Percentiles rank a stretch among this genome's conserved stretches.
These are phyloP conservation scores for Asterochloris erici DNA, from an alignment of 139 green algal genomes.

Conservation along the genomic window DNA sequence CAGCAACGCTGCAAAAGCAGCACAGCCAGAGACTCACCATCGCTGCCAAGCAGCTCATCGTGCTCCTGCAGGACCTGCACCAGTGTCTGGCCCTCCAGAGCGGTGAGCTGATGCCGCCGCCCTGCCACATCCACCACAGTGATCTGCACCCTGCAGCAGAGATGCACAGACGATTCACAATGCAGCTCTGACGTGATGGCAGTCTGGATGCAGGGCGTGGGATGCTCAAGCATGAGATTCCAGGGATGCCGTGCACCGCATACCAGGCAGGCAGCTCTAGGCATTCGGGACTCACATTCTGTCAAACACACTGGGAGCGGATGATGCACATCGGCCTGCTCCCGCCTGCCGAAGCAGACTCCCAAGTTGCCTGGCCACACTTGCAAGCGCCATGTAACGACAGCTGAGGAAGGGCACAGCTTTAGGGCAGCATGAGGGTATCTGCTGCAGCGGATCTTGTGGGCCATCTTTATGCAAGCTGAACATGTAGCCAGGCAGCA, in stretches of 20 bases:
- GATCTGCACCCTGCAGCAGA: slow-evolving; percentile 9
- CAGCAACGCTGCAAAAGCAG: neutral
- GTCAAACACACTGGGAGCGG: slow-evolving; percentile 5
- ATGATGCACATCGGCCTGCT: neutral
- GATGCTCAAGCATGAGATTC: neutral
- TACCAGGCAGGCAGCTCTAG: neutral
- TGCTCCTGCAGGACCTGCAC: slow-evolving; percentile 13
- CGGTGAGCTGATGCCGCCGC: neutral
- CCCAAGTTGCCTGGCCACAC: neutral
- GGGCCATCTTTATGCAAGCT: too few relatives aligned
- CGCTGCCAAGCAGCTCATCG: slow-evolving; percentile 5
- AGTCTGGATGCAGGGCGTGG: neutral
- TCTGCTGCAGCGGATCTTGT: too few relatives aligned
- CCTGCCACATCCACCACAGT: slow-evolving; percentile 12
- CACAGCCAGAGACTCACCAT: neutral
- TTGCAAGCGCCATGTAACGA: too few relatives aligned
- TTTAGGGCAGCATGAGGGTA: too few relatives aligned
- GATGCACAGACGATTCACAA: neutral
- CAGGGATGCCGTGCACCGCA: neutral
- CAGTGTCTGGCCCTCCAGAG: slow-evolving; percentile 7
- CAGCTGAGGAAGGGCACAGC: too few relatives aligned
- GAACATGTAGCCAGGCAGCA: too few relatives aligned
- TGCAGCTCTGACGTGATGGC: neutral
- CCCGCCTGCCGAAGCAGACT: neutral
- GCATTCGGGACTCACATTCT: neutral